phyloP scores from a whole-genome alignment of 495 filamentous ascomycete species.

The Friedmanniomyces simplex region DNA sequence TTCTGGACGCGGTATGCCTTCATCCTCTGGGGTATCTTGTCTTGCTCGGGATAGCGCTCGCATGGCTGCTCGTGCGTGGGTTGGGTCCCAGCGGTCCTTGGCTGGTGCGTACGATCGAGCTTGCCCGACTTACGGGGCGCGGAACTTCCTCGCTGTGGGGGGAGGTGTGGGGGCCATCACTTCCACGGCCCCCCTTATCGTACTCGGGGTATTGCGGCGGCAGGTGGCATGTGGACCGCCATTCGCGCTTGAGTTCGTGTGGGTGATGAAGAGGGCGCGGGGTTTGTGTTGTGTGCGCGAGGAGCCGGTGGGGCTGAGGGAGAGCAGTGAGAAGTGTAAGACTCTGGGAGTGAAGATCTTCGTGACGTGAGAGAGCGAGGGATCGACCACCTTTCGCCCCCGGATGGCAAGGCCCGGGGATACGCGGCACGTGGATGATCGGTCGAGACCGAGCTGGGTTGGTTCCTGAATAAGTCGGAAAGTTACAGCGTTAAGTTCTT shows the following conservation, averaged over 20 bases:
- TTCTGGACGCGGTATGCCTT: constrained; percentile 55
- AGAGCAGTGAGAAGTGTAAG: constrained; percentile 28
- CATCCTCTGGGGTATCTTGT: constrained; percentile 48
- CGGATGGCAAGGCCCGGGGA: not conserved
- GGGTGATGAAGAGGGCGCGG: constrained; percentile 45
- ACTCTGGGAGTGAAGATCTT: constrained; percentile 44
- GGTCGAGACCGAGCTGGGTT: not conserved
- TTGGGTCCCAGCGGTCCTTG: constrained; percentile 41
- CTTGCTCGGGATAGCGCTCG: constrained; percentile 40
- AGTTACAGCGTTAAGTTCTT: constrained; percentile 16
- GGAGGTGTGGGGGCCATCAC: constrained; percentile 58
- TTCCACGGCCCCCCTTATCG: constrained; percentile 48
- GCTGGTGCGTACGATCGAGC: constrained; percentile 50
- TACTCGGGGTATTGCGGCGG: constrained; percentile 34
- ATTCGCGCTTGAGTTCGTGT: constrained; percentile 45
- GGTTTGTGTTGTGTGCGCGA: constrained; percentile 47
- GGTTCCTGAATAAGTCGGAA: not conserved
- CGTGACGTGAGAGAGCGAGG: constrained; percentile 41
- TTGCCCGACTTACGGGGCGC: constrained; percentile 32
- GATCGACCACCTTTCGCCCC: not conserved
- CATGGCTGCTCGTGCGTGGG: constrained; percentile 33
- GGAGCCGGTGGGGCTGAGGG: constrained; percentile 45
- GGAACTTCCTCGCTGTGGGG: constrained; percentile 51
- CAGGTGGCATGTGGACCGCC: constrained; percentile 16
- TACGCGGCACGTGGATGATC: not conserved